A percentile compares a stretch with the other conserved stretches of the same genome.
These are phyloP conservation scores for Emericellopsis terricola DNA, from an alignment of 495 filamentous ascomycete genomes.

Conservation along the genomic window DNA sequence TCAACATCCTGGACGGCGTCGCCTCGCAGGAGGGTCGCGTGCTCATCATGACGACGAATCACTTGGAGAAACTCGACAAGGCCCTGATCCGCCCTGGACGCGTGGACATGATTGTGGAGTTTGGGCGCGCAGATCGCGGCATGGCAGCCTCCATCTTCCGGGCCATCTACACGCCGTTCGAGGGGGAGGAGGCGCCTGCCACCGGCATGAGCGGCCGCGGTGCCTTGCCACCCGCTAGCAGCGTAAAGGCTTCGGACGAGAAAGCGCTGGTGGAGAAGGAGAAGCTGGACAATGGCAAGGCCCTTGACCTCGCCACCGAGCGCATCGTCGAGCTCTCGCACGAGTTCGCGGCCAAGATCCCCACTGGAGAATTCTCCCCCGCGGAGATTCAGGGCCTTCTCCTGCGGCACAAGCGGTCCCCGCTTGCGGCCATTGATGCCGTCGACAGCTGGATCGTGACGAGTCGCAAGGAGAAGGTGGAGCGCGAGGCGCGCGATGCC, in stretches of 20 bases:
- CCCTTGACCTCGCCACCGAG: conserved; percentile 17
- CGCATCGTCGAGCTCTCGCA: conserved; percentile 19
- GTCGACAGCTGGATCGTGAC: conserved; percentile 38
- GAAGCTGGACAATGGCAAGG: not conserved
- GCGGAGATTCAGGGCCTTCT: conserved; percentile 68
- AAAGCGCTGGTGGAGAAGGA: conserved; percentile 2
- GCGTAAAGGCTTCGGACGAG: not conserved
- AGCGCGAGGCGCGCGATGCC: conserved; percentile 30
- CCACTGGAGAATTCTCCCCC: conserved; percentile 45
- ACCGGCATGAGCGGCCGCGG: not conserved
- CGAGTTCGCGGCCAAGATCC: conserved; percentile 43
- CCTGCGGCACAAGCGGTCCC: conserved; percentile 45
- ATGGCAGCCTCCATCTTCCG: conserved; percentile 29
- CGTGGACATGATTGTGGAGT: conserved; percentile 57
- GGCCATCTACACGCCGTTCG: conserved; percentile 27
- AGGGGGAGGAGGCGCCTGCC: conserved; percentile 19
- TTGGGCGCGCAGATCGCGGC: conserved; percentile 29
- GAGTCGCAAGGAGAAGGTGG: conserved; percentile 36
- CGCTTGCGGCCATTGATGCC: conserved; percentile 38
- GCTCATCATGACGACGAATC: conserved; percentile 76
- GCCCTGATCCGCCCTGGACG: conserved; percentile 62
- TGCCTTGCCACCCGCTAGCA: no score
- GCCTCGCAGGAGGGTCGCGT: conserved; percentile 59
- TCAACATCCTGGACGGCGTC: conserved; percentile 74
- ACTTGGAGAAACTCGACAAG: conserved; percentile 54